These are phyloP conservation scores for Antitrichia curtipendula DNA, from an alignment of 225 moss, liverwort and hornwort genomes.

Conservation along the genomic window DNA sequence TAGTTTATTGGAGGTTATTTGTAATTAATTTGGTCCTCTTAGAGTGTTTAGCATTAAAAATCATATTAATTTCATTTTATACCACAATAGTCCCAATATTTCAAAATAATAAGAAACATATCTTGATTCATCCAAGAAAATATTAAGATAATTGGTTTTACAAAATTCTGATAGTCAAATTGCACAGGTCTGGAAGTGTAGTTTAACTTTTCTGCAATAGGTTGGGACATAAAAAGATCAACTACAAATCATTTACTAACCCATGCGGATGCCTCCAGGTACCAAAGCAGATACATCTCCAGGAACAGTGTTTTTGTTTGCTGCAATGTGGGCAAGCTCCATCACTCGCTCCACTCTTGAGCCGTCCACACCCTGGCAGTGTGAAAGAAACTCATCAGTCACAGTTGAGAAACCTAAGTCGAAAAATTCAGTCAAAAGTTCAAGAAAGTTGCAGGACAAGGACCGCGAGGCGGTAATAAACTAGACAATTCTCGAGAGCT, in stretches of 20 bases:
- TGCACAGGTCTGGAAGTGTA: not conserved
- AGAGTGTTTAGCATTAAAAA: not conserved
- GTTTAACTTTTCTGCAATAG: not conserved
- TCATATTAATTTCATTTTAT: too few species aligned
- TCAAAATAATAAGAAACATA: not conserved
- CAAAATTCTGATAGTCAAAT: not conserved
- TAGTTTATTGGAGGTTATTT: not conserved
- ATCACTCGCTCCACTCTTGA: slow-evolving; percentile 89
- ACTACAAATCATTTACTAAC: not conserved
- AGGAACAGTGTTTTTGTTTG: slow-evolving; percentile 95
- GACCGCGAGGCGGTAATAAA: not conserved
- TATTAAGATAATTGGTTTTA: too few species aligned
- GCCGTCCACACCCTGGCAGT: slow-evolving; percentile 75
- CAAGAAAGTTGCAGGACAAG: not conserved
- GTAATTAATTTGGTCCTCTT: not conserved
- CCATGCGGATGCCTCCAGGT: slow-evolving; percentile 93
- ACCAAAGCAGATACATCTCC: slow-evolving; percentile 97
- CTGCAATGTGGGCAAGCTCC: slow-evolving; percentile 97
- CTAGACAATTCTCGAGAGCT: not conserved
- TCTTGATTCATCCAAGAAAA: not conserved
- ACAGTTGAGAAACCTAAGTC: not conserved
- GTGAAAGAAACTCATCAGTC: not conserved
- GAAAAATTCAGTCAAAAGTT: not conserved
- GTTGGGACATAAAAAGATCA: not conserved
- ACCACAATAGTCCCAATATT: not conserved